A percentile compares a stretch with the other conserved stretches of the same genome.
Conservation (phyloP, 2,329 filamentous ascomycete species). For the Arthroderma uncinatum region DNA sequence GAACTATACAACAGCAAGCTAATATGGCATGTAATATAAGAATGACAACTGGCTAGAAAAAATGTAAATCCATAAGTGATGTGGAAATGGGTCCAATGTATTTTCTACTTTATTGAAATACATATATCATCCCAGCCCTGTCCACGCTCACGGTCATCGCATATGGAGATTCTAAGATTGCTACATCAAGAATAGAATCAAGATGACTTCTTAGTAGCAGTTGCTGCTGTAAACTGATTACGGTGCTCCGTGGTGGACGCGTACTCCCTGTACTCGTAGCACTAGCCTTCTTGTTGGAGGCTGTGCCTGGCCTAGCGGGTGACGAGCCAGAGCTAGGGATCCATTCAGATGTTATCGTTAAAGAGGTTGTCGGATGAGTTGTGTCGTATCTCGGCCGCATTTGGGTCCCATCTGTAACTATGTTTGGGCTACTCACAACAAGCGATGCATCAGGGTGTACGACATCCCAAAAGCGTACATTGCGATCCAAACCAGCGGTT, state of each 20-base stretch:
- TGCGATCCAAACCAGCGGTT: constrained; percentile 79
- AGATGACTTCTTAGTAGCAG: constrained; percentile 75
- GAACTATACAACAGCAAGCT: too few relatives aligned
- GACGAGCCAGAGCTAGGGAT: constrained; percentile 34
- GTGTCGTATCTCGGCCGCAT: constrained; percentile 59
- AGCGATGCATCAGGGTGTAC: constrained; percentile 63
- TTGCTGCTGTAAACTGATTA: constrained; percentile 81
- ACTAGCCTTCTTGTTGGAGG: constrained; percentile 22
- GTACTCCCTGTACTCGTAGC: constrained; percentile 25
- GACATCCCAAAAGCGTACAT: constrained; percentile 89
- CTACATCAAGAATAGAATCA: constrained; percentile 77
- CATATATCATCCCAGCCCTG: constrained; percentile 76
- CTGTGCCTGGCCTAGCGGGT: constrained; percentile 19
- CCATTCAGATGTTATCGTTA: constrained; percentile 57
- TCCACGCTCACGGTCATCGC: constrained; percentile 89
- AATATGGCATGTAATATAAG: too few relatives aligned
- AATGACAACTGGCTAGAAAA: too few relatives aligned
- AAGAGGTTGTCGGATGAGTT: constrained; percentile 50
- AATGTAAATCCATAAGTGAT: neutral
- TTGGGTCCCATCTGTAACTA: constrained; percentile 46
- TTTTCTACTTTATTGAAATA: constrained; percentile 49
- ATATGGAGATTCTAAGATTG: constrained; percentile 79
- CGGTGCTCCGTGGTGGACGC: constrained; percentile 59
- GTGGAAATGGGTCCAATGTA: neutral
- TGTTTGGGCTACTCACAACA: constrained; percentile 66